Evolutionary conservation across 2,329 filamentous ascomycete species (phyloP).

Genomic region (Colletotrichum tofieldiae): DNA sequence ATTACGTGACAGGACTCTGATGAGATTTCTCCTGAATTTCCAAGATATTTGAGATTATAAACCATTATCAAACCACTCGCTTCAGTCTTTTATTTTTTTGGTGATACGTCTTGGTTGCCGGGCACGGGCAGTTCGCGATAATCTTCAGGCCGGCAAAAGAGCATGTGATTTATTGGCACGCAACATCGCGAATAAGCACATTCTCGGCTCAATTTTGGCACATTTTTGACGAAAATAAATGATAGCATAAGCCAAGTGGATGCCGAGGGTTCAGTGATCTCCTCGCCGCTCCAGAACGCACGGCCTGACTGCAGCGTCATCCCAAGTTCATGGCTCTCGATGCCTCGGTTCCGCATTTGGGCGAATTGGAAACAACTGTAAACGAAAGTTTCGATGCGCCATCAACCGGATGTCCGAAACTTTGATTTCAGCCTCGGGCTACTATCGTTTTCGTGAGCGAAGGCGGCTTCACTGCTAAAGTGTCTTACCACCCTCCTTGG

Average conservation of each 20-base stretch:
- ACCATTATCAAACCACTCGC: too few species aligned
- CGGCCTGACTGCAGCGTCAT: neutral
- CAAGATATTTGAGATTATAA: too few species aligned
- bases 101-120: neutral
- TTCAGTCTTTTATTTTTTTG: too few species aligned
- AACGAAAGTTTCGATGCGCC: neutral
- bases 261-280: neutral
- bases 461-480: neutral
- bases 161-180: neutral
- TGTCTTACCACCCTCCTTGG: neutral
- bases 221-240: too few species aligned
- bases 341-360: neutral
- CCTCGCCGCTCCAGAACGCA: neutral
- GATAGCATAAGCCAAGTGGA: neutral
- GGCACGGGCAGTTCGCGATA: neutral
- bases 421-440: neutral
- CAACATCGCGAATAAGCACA: neutral
- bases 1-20: too few species aligned
- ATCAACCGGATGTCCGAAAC: slow-evolving; percentile 6
- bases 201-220: too few species aligned
- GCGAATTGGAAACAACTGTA: neutral
- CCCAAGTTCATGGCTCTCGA: neutral
- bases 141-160: too few species aligned
- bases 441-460: neutral
- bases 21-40: too few species aligned